Conservation (phyloP, 257 asterid species). For the Thymus quinquecostatus region DNA sequence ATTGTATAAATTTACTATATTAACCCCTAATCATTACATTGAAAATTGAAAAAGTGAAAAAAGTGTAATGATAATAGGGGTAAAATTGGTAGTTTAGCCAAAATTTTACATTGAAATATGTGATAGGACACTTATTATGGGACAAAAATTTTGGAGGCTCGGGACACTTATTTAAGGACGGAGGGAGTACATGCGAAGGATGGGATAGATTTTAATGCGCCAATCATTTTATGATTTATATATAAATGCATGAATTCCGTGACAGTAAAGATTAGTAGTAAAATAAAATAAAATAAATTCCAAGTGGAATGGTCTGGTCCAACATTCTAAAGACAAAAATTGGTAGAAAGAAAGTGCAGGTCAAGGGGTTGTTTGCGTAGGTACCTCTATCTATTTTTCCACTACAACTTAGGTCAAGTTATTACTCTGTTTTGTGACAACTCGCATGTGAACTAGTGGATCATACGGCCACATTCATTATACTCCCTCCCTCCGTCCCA, state of each 20-base stretch:
- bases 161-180: too few species aligned
- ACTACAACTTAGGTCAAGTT: slow-evolving; percentile 9
- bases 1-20: too few species aligned
- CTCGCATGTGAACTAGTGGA: neutral
- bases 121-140: too few species aligned
- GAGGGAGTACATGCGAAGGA: neutral
- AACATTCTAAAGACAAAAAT: neutral
- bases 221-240: neutral
- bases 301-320: slow-evolving; percentile 1
- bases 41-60: too few species aligned
- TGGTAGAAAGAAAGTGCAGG: neutral
- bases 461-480: too few species aligned
- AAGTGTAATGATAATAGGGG: too few species aligned
- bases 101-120: too few species aligned
- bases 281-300: neutral
- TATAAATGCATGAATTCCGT: neutral
- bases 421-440: neutral
- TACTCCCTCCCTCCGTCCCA: too few species aligned
- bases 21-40: too few species aligned
- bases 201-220: neutral
- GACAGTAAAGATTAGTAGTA: neutral
- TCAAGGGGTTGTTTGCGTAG: neutral
- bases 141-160: too few species aligned
- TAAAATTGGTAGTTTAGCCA: too few species aligned
- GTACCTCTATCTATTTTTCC: neutral